Evolutionary conservation across 106 monocot species (phyloP).

Genomic region (Allium fistulosum): DNA sequence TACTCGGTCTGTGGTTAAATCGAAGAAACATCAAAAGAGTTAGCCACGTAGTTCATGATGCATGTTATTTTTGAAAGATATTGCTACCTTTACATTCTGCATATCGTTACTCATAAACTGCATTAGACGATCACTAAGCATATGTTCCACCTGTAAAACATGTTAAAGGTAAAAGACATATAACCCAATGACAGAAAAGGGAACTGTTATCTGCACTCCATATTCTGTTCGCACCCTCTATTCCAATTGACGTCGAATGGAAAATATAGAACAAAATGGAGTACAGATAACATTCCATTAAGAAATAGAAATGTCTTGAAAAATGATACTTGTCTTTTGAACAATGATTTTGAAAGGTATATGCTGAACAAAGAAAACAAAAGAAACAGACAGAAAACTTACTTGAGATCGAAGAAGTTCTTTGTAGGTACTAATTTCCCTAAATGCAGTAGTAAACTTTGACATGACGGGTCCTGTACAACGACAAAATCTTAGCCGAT

Average conservation of each 20-base stretch:
- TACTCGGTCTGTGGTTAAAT: no score
- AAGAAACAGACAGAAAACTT: slow-evolving; percentile 4
- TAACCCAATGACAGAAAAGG: not conserved
- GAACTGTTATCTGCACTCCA: no score
- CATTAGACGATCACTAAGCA: slow-evolving; percentile 69
- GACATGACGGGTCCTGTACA: slow-evolving; percentile 91
- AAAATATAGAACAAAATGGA: no score
- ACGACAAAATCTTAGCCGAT: not conserved
- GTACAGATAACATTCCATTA: no score
- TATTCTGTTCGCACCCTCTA: no score
- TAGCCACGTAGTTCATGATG: not conserved
- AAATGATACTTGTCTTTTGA: no score
- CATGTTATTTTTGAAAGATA: not conserved
- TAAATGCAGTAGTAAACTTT: slow-evolving; percentile 84
- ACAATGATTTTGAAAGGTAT: no score
- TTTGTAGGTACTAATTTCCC: slow-evolving; percentile 87
- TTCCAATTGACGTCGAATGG: no score
- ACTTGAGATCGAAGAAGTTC: slow-evolving; percentile 98
- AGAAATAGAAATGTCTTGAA: no score
- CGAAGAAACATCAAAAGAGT: no score
- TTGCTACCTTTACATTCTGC: slow-evolving; percentile 68
- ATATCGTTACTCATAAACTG: slow-evolving; percentile 78
- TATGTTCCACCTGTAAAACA: slow-evolving; percentile 75
- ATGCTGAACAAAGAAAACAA: no score
- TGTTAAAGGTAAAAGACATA: not conserved